phyloP scores from a whole-genome alignment of 805 yeast genomes.

The Candida easanensis region DNA sequence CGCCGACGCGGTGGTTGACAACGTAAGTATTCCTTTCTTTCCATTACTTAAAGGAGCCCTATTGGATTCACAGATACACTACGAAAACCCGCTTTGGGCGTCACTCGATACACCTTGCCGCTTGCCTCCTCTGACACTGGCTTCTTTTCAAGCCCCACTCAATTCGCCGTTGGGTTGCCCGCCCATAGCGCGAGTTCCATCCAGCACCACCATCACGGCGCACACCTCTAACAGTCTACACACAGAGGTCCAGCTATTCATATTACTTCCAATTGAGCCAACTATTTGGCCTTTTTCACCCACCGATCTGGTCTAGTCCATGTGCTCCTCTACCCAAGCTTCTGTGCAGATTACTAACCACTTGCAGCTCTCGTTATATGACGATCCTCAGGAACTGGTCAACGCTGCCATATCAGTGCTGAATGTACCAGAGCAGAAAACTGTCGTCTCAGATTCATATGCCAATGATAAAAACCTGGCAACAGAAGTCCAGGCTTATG shows the following conservation, averaged over 20 bases:
- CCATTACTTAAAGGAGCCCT: too few relatives aligned
- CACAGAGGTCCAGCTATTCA: too few relatives aligned
- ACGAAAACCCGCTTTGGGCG: too few relatives aligned
- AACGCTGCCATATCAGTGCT: conserved; percentile 73
- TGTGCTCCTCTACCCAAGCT: conserved; percentile 12
- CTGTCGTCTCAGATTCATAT: conserved; percentile 69
- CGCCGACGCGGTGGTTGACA: conserved; percentile 13
- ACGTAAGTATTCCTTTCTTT: conserved; percentile 11
- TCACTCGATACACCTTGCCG: too few relatives aligned
- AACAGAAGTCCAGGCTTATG: conserved; percentile 93
- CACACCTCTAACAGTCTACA: background rate
- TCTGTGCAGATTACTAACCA: conserved; percentile 18
- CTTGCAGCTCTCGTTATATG: conserved; percentile 33
- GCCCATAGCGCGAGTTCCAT: background rate
- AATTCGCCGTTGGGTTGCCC: background rate
- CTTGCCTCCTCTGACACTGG: too few relatives aligned
- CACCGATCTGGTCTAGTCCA: background rate
- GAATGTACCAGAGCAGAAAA: conserved; percentile 67
- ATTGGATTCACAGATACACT: background rate
- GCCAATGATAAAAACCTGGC: conserved; percentile 68
- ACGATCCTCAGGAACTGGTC: conserved; percentile 61
- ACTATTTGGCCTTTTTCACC: background rate
- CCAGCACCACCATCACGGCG: background rate
- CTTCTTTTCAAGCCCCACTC: background rate
- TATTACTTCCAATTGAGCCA: too few relatives aligned